These are phyloP conservation scores for Trichoderma atrobrunneum DNA, from an alignment of 2,329 filamentous ascomycete genomes.

Conservation along the genomic window DNA sequence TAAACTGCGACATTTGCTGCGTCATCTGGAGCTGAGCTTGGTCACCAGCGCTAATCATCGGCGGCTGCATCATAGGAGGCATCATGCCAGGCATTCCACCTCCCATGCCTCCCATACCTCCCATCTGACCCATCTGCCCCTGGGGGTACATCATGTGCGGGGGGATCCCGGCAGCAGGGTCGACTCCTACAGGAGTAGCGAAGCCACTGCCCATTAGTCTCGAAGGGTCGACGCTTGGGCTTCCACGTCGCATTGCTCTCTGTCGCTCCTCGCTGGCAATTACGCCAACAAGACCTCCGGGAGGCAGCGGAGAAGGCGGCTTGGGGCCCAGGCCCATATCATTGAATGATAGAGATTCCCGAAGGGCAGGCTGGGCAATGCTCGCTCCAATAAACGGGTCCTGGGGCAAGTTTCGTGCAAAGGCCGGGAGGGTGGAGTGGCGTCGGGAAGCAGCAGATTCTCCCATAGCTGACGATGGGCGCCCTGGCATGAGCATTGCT, in stretches of 20 bases:
- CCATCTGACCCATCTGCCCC: constrained; percentile 27
- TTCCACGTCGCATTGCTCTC: constrained; percentile 73
- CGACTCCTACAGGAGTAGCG: constrained; percentile 42
- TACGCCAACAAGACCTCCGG: constrained; percentile 80
- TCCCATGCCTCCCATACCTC: constrained; percentile 22
- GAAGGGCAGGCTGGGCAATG: constrained; percentile 66
- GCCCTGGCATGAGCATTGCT: constrained; percentile 43
- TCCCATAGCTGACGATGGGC: constrained; percentile 56
- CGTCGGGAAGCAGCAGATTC: constrained; percentile 41
- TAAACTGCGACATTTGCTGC: constrained; percentile 81
- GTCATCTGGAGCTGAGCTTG: constrained; percentile 77
- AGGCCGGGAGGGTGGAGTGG: constrained; percentile 64
- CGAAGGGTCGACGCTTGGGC: constrained; percentile 62
- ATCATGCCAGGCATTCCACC: constrained; percentile 30
- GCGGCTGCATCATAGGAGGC: constrained; percentile 41
- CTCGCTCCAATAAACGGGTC: constrained; percentile 83
- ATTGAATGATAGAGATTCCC: constrained; percentile 72
- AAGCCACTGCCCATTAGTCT: constrained; percentile 35
- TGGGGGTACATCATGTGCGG: constrained; percentile 41
- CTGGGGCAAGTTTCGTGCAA: constrained; percentile 76
- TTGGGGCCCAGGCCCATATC: constrained; percentile 48
- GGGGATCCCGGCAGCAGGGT: constrained; percentile 50
- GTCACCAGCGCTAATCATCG: constrained; percentile 57
- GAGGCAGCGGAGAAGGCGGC: constrained; percentile 48
- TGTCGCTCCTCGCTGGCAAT: constrained; percentile 83